A percentile compares a stretch with the other conserved stretches of the same genome.
These are phyloP conservation scores for Leccinum uliginosum DNA, from an alignment of 768 basidiomycete genomes.

Conservation along the genomic window DNA sequence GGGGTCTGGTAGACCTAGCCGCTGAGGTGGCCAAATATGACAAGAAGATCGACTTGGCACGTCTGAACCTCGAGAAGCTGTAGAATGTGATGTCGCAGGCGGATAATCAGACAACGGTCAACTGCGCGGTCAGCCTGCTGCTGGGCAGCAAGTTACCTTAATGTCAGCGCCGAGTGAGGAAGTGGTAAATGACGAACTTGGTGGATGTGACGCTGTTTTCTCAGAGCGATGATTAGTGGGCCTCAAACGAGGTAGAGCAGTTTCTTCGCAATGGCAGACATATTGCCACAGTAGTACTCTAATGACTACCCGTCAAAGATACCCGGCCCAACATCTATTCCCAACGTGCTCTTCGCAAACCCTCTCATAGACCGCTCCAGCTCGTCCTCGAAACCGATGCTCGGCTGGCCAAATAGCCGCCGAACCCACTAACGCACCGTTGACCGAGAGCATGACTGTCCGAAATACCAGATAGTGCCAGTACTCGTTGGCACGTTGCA, in stretches of 20 bases:
- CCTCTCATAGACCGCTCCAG: conserved; percentile 70
- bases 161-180: too few relatives aligned
- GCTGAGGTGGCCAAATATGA: conserved; percentile 84
- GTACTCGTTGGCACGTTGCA: conserved; percentile 46
- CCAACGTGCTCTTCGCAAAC: conserved; percentile 76
- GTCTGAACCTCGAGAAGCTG: conserved; percentile 71
- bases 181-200: too few relatives aligned
- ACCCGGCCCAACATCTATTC: conserved; percentile 62
- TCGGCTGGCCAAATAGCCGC: conserved; percentile 34
- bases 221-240: too few relatives aligned
- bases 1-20: conserved; percentile 88
- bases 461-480: conserved; percentile 62
- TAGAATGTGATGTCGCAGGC: conserved; percentile 64
- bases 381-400: conserved; percentile 74
- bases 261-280: too few relatives aligned
- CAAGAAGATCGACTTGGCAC: conserved; percentile 80
- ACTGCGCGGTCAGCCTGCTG: too few relatives aligned
- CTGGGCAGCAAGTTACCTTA: too few relatives aligned
- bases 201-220: too few relatives aligned
- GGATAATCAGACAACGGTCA: conserved; percentile 78
- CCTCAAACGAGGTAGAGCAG: background rate
- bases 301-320: conserved; percentile 21
- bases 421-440: conserved; percentile 53
- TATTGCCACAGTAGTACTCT: too few relatives aligned
- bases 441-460: conserved; percentile 60